Conservation (phyloP, 495 filamentous ascomycete species). For the Glarea lozoyensis region DNA sequence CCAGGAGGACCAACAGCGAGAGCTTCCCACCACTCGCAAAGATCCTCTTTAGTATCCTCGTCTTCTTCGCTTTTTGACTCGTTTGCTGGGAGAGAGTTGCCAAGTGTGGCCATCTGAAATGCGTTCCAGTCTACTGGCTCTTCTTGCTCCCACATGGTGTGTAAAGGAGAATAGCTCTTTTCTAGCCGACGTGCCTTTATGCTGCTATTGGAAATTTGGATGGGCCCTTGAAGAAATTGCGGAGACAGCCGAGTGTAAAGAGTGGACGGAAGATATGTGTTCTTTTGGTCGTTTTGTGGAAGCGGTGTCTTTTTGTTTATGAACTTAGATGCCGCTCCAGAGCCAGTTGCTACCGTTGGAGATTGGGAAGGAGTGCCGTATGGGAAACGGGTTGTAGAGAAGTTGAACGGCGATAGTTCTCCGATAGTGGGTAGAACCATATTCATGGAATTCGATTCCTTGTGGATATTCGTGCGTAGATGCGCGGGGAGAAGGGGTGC, state of each 20-base stretch:
- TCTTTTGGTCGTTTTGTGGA: conserved; percentile 2
- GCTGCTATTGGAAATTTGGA: conserved; percentile 25
- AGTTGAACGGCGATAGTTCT: too few species aligned
- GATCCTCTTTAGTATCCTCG: conserved; percentile 33
- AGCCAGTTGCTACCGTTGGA: too few species aligned
- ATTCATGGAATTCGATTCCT: too few species aligned
- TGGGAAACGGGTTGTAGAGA: too few species aligned
- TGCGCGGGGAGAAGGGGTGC: too few species aligned
- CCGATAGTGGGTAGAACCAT: too few species aligned
- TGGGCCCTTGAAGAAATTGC: conserved; percentile 37
- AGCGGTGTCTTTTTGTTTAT: too few species aligned
- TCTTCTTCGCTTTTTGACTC: conserved; percentile 24
- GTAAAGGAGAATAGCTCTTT: neutral
- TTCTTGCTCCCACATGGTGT: conserved; percentile 1
- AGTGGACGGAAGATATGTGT: conserved; percentile 28
- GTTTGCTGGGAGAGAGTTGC: conserved; percentile 5
- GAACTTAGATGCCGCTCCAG: too few species aligned
- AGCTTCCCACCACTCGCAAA: conserved; percentile 33
- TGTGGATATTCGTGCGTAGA: too few species aligned
- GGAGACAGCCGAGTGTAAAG: conserved; percentile 32
- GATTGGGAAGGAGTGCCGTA: too few species aligned
- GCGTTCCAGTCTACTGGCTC: conserved; percentile 43
- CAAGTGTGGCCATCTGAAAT: conserved; percentile 46
- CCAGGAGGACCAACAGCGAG: conserved; percentile 32
- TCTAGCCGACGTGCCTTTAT: conserved; percentile 4